Evolutionary conservation across 768 basidiomycete genomes (phyloP).

Genomic region (Butyriboletus loyo): DNA sequence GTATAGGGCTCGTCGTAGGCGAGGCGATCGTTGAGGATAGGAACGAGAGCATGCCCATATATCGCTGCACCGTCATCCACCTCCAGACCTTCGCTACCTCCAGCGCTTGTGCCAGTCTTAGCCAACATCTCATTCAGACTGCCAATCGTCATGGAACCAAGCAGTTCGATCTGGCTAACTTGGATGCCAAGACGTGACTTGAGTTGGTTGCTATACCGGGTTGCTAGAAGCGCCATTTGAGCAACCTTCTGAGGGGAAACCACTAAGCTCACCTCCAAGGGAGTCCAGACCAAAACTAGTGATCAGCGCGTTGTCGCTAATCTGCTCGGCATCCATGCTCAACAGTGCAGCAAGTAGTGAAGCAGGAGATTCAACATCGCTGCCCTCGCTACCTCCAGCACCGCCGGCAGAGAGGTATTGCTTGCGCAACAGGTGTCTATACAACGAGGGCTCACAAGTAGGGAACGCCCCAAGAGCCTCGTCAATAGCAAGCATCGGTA

Average conservation of each 20-base stretch:
- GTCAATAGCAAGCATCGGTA: conserved; percentile 26
- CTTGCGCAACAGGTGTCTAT: conserved; percentile 23
- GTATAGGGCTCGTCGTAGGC: conserved; percentile 33
- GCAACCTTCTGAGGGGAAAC: background rate
- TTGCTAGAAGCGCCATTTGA: conserved; percentile 12
- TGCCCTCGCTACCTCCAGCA: conserved; percentile 9
- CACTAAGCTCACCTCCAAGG: conserved; percentile 21
- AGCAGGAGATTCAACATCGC: conserved; percentile 20
- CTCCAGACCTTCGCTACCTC: background rate
- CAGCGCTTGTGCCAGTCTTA: conserved; percentile 13
- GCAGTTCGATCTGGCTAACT: conserved; percentile 24
- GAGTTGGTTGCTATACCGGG: conserved; percentile 30
- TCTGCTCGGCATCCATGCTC: conserved; percentile 26
- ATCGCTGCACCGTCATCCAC: conserved; percentile 26
- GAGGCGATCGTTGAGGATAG: conserved; percentile 29
- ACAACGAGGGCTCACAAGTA: conserved; percentile 26
- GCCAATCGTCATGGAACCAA: conserved; percentile 24
- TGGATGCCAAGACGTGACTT: conserved; percentile 27
- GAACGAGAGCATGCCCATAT: conserved; percentile 28
- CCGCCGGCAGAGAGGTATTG: conserved; percentile 18
- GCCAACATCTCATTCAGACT: conserved; percentile 25
- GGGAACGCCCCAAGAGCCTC: conserved; percentile 27
- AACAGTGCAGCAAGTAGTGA: conserved; percentile 24
- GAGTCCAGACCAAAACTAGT: conserved; percentile 27
- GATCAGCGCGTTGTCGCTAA: conserved; percentile 29